Percentiles rank a stretch among this genome's conserved stretches.
Conservation (phyloP, 257 asterid genomes). For the Rauvolfia tetraphylla region DNA sequence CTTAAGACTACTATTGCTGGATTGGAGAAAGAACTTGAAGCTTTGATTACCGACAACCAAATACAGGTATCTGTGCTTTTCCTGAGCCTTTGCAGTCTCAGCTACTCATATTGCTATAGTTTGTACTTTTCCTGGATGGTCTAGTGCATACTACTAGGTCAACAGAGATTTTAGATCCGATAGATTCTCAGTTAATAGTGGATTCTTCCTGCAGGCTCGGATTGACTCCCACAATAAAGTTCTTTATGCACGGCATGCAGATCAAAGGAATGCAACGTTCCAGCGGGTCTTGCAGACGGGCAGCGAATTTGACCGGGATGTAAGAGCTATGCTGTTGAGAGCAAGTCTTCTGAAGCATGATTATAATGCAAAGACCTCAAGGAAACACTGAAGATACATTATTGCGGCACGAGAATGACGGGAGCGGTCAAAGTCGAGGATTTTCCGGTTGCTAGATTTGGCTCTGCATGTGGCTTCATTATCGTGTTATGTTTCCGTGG, state of each 20-base stretch:
- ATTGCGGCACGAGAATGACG: neutral
- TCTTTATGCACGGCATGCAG: constrained; percentile 93
- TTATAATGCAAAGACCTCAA: constrained; percentile 36
- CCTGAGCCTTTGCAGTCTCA: neutral
- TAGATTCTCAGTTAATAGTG: neutral
- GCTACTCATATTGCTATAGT: neutral
- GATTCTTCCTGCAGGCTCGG: constrained; percentile 63
- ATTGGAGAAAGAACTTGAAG: constrained; percentile 90
- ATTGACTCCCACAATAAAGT: constrained; percentile 94
- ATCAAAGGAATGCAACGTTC: constrained; percentile 93
- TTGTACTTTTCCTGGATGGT: neutral
- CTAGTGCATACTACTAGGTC: neutral
- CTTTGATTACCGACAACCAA: constrained; percentile 78
- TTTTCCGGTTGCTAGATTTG: neutral
- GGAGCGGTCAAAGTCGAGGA: neutral
- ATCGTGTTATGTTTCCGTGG: neutral
- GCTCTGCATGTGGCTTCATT: neutral
- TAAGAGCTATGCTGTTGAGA: constrained; percentile 80
- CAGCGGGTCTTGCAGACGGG: constrained; percentile 85
- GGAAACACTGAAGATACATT: constrained; percentile 45
- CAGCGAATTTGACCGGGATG: constrained; percentile 69
- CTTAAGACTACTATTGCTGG: constrained; percentile 68
- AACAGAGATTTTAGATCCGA: neutral
- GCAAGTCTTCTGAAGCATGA: constrained; percentile 89
- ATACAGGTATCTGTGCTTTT: constrained; percentile 57